Percentiles rank a stretch among this genome's conserved stretches.
Conservation (phyloP, 2,329 filamentous ascomycete genomes). For the Pyrenophora tritici-repentis region DNA sequence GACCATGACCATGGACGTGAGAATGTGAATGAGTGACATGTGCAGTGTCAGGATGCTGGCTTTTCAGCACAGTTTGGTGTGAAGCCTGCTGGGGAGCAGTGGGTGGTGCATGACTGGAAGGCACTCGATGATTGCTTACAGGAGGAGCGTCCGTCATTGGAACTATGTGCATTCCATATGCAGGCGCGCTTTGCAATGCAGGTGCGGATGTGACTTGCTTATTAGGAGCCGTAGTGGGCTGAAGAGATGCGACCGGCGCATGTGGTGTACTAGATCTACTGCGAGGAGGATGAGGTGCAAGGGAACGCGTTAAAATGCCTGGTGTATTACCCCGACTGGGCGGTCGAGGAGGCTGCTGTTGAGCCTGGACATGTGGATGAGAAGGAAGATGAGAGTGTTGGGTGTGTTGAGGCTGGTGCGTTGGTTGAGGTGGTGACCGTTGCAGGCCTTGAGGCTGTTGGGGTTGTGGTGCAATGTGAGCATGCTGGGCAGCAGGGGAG, state of each 20-base stretch:
- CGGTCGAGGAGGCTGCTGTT: conserved; percentile 26
- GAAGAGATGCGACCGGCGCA: conserved; percentile 26
- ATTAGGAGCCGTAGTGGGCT: conserved; percentile 20
- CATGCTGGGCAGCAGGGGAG: conserved; percentile 26
- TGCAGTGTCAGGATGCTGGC: conserved; percentile 27
- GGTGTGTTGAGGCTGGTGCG: conserved; percentile 11
- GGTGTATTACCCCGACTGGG: conserved; percentile 35
- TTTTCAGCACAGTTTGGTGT: conserved; percentile 32
- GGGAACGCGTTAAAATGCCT: conserved; percentile 24
- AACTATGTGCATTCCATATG: conserved; percentile 27
- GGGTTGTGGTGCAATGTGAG: conserved; percentile 24
- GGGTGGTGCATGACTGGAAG: conserved; percentile 12
- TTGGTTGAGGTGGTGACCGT: conserved; percentile 7
- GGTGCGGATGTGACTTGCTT: conserved; percentile 15
- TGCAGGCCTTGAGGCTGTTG: conserved; percentile 17
- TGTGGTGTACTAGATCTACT: conserved; percentile 40
- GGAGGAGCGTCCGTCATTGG: conserved; percentile 18
- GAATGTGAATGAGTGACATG: conserved; percentile 9
- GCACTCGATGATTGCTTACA: conserved; percentile 10
- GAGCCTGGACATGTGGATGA: conserved; percentile 21
- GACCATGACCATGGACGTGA: too few relatives aligned
- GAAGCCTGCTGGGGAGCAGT: conserved; percentile 13
- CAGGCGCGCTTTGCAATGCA: conserved; percentile 19
- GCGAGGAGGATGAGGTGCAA: conserved; percentile 31
- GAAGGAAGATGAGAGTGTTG: conserved; percentile 18